These are phyloP conservation scores for Leishmania turanica DNA, from an alignment of 208 protist genomes.

Conservation along the genomic window DNA sequence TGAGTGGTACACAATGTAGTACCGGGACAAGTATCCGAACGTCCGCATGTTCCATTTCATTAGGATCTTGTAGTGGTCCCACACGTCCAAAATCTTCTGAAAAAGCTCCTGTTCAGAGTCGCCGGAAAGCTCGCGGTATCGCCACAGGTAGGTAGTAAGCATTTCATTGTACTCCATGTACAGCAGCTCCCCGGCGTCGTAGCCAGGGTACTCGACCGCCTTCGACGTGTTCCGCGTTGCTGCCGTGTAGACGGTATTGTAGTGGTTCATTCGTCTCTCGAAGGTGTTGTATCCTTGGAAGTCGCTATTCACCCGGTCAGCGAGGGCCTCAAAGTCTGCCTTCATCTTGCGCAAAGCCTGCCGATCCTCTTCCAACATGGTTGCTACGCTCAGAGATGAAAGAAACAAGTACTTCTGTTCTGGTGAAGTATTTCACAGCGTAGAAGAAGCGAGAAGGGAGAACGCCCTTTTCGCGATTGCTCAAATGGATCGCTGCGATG, in stretches of 20 bases:
- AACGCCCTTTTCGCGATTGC: background rate
- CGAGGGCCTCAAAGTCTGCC: slow-evolving; percentile 85
- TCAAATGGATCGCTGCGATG: background rate
- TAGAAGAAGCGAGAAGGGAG: no score
- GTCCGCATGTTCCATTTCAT: slow-evolving; percentile 86
- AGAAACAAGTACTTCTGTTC: background rate
- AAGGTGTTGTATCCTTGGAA: slow-evolving; percentile 67
- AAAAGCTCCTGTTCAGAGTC: slow-evolving; percentile 67
- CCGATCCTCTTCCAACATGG: slow-evolving; percentile 82
- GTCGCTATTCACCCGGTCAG: slow-evolving; percentile 61
- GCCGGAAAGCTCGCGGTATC: slow-evolving; percentile 51
- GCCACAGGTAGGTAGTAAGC: slow-evolving; percentile 82
- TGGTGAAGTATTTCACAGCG: background rate
- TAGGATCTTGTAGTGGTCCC: slow-evolving; percentile 83
- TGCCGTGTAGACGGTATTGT: slow-evolving; percentile 82
- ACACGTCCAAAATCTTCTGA: slow-evolving; percentile 62
- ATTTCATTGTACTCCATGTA: slow-evolving; percentile 93
- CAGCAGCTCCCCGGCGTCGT: slow-evolving; percentile 71
- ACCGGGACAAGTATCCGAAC: slow-evolving; percentile 87
- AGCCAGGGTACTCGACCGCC: slow-evolving; percentile 53
- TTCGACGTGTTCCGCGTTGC: slow-evolving; percentile 71
- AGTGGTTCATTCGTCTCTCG: slow-evolving; percentile 81
- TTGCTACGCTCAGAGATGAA: background rate
- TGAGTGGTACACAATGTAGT: slow-evolving; percentile 85
- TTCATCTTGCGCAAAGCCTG: slow-evolving; percentile 85